A percentile compares a stretch with the other conserved stretches of the same genome.
phyloP scores from a whole-genome alignment of 140 eudicot species.

The Anethum foeniculum region DNA sequence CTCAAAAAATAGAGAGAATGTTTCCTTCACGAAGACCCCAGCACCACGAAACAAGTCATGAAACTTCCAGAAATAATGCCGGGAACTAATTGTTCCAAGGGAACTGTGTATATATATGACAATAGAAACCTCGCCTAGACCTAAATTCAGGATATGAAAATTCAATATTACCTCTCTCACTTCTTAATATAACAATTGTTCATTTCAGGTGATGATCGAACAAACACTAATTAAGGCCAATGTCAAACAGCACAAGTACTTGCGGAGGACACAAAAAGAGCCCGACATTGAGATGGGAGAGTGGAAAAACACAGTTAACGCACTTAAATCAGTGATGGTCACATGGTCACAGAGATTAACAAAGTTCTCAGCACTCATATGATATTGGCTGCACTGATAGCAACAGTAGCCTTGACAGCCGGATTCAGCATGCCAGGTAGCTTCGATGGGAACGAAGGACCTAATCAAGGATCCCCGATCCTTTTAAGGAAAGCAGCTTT shows the following conservation, averaged over 20 bases:
- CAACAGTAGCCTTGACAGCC: neutral
- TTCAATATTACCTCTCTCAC: no score
- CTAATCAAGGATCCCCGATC: neutral
- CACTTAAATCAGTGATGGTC: neutral
- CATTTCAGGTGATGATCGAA: neutral
- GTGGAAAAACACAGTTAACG: neutral
- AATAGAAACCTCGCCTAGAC: no score
- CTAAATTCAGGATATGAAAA: no score
- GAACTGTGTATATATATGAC: no score
- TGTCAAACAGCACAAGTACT: neutral
- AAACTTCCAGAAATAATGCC: no score
- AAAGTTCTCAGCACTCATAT: neutral
- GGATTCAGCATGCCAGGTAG: neutral
- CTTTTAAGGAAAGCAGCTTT: neutral
- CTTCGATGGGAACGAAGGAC: no score
- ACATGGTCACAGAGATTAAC: no score
- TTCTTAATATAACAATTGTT: neutral
- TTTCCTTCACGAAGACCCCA: no score
- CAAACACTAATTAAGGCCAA: neutral
- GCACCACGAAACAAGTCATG: no score
- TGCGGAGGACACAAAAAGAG: no score
- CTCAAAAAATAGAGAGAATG: no score
- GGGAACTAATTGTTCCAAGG: no score
- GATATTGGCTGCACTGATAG: neutral
- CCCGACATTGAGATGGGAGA: neutral